A percentile compares a stretch with the other conserved stretches of the same genome.
Evolutionary conservation across 176 grass and related monocot species (phyloP).

Genomic region (Otatea glauca): DNA sequence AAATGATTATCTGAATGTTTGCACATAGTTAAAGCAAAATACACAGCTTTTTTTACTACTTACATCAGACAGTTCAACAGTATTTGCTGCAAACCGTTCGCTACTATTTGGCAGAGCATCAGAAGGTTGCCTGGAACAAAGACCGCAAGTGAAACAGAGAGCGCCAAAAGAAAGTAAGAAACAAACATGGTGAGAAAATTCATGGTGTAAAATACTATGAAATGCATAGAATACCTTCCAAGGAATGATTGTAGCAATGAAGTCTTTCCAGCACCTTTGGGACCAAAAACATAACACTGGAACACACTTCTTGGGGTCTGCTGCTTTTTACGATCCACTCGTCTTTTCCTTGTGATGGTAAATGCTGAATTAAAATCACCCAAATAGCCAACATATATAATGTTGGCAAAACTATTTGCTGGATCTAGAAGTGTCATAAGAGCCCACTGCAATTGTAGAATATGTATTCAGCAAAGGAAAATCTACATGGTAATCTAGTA

Average conservation of each 20-base stretch:
- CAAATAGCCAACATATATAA: constrained; percentile 90
- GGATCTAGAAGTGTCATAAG: constrained; percentile 96
- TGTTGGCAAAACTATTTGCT: constrained; percentile 75
- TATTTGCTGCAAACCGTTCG: constrained; percentile 77
- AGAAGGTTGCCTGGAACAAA: constrained; percentile 66
- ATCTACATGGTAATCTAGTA: neutral
- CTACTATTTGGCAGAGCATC: constrained; percentile 70
- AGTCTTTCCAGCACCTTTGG: constrained; percentile 85
- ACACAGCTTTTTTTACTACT: constrained; percentile 28
- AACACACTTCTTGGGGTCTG: constrained; percentile 78
- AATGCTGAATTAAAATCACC: constrained; percentile 76
- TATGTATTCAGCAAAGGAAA: constrained; percentile 20
- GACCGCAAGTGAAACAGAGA: constrained; percentile 22
- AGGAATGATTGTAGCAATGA: constrained; percentile 82
- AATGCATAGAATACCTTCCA: constrained; percentile 62
- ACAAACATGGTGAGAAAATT: neutral
- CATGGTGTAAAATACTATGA: neutral
- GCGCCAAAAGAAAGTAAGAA: constrained; percentile 4
- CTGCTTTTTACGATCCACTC: constrained; percentile 87
- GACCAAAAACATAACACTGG: constrained; percentile 92
- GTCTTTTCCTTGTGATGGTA: constrained; percentile 86
- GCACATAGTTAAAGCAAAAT: neutral
- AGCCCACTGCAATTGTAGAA: constrained; percentile 75
- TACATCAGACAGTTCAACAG: constrained; percentile 80
- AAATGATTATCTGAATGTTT: neutral